Evolutionary conservation across 108 stramenopile genomes (phyloP).

Genomic region (Fistulifera solaris): DNA sequence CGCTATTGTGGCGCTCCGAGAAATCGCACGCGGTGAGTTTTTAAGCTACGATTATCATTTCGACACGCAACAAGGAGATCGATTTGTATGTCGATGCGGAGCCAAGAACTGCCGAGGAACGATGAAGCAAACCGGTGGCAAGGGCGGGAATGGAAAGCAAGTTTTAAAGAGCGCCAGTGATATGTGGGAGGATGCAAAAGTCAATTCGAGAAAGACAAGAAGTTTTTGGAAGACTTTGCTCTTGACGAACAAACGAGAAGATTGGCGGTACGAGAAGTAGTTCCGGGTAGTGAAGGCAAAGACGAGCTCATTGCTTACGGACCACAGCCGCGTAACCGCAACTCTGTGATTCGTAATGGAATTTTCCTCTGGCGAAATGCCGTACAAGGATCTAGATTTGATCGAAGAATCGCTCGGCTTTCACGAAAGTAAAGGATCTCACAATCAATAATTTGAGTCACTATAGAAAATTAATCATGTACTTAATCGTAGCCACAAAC

Average conservation of each 20-base stretch:
- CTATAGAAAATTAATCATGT: background rate
- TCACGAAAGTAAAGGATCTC: background rate
- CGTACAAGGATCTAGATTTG: slow-evolving; percentile 41
- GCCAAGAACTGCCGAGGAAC: slow-evolving; percentile 70
- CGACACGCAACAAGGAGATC: slow-evolving; percentile 52
- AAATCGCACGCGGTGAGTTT: slow-evolving; percentile 73
- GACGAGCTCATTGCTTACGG: slow-evolving; percentile 38
- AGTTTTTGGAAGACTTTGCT: slow-evolving; percentile 37
- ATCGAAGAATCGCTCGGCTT: slow-evolving; percentile 21
- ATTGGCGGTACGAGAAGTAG: slow-evolving; percentile 26
- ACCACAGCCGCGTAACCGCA: slow-evolving; percentile 27
- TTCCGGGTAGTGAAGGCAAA: slow-evolving; percentile 42
- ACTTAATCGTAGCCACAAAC: background rate
- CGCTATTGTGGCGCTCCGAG: slow-evolving; percentile 66
- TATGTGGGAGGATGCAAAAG: slow-evolving; percentile 44
- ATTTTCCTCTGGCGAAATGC: slow-evolving; percentile 70
- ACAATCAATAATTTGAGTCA: no score
- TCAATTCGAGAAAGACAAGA: slow-evolving; percentile 38
- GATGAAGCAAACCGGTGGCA: slow-evolving; percentile 44
- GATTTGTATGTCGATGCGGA: slow-evolving; percentile 66
- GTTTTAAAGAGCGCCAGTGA: slow-evolving; percentile 29
- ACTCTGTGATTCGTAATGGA: slow-evolving; percentile 11
- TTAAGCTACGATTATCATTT: slow-evolving; percentile 90
- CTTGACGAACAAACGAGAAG: slow-evolving; percentile 19
- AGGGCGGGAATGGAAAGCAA: slow-evolving; percentile 9